Evolutionary conservation across 2,329 filamentous ascomycete genomes (phyloP).

Genomic region (Penicillium frequentans): DNA sequence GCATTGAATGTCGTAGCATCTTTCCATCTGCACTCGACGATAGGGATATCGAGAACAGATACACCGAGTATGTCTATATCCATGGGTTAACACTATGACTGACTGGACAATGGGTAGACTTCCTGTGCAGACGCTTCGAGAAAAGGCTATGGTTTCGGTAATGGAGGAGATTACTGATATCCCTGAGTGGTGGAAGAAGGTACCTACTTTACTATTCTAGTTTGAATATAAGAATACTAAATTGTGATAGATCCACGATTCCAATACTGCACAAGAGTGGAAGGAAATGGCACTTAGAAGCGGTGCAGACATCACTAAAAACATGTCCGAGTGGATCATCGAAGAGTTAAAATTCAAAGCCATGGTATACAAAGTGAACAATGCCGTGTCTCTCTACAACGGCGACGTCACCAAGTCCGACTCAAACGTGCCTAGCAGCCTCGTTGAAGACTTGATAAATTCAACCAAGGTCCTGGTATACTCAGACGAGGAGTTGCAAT

Average conservation of each 20-base stretch:
- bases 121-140: conserved; percentile 35
- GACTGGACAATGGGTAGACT: conserved; percentile 17
- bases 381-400: conserved; percentile 49
- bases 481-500: conserved; percentile 50
- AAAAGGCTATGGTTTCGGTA: conserved; percentile 39
- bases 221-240: not conserved
- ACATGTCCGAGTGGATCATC: conserved; percentile 43
- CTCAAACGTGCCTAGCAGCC: conserved; percentile 37
- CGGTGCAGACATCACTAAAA: conserved; percentile 31
- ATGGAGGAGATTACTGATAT: conserved; percentile 46
- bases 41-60: conserved; percentile 29
- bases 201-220: not conserved
- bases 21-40: conserved; percentile 37
- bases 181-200: conserved; percentile 41
- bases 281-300: conserved; percentile 23
- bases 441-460: conserved; percentile 44
- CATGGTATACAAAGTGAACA: conserved; percentile 40
- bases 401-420: conserved; percentile 57
- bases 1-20: conserved; percentile 27
- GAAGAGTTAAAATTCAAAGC: conserved; percentile 55
- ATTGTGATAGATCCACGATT: conserved; percentile 33
- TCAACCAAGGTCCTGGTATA: conserved; percentile 53
- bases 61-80: conserved; percentile 24
- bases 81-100: not conserved
- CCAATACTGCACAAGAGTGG: conserved; percentile 32